Evolutionary conservation across 805 yeast species (phyloP).

Genomic region (Deakozyma indianensis): DNA sequence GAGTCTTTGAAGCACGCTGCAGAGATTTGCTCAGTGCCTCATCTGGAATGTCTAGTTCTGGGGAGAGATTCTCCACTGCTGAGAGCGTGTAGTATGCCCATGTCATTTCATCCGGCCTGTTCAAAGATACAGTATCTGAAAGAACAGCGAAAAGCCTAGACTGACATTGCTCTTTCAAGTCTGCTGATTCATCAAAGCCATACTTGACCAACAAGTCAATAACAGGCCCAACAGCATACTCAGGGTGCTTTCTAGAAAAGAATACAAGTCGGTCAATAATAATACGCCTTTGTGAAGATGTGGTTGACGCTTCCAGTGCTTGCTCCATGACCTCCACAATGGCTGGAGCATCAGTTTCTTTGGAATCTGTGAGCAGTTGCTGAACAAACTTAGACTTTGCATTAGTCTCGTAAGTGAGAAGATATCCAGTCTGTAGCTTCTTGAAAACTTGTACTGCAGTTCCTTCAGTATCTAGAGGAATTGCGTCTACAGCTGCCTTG

Average conservation of each 20-base stretch:
- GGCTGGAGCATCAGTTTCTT: not conserved
- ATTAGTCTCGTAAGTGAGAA: constrained; percentile 55
- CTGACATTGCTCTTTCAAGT: constrained; percentile 4
- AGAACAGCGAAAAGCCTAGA: constrained; percentile 42
- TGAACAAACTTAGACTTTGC: constrained; percentile 61
- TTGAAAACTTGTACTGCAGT: not conserved
- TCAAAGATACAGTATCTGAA: constrained; percentile 35
- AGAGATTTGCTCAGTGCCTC: constrained; percentile 25
- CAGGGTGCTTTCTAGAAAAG: constrained; percentile 13
- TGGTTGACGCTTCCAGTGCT: not conserved
- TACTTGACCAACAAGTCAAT: constrained; percentile 3
- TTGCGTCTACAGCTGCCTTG: constrained; percentile 28
- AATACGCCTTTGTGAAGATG: not conserved
- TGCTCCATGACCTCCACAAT: not conserved
- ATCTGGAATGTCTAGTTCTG: constrained; percentile 10
- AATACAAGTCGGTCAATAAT: constrained; percentile 11
- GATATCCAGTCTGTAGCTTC: not conserved
- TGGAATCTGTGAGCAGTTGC: constrained; percentile 20
- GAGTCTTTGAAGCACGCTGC: constrained; percentile 31
- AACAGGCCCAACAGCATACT: constrained; percentile 6
- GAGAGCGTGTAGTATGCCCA: constrained; percentile 44
- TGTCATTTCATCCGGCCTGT: constrained; percentile 30
- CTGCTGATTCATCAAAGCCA: constrained; percentile 3
- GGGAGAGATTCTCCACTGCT: not conserved
- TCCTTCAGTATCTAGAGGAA: constrained; percentile 7